Base-by-base conservation (phyloP, 2,329 filamentous ascomycete genomes). In the Diplodia intermedia region DNA sequence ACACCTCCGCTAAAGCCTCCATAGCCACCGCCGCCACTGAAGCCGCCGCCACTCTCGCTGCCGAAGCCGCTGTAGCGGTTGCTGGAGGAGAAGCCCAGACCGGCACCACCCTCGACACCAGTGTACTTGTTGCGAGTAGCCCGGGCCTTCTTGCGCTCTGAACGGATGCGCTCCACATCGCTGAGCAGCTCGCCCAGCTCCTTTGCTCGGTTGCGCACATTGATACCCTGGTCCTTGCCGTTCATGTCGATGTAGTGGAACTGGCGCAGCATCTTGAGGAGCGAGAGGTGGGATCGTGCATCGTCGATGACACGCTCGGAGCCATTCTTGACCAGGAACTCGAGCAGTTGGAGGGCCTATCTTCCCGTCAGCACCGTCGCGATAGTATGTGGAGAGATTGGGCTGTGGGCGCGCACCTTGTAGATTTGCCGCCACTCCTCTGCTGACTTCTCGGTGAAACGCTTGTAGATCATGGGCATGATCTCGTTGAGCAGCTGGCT, bases 351-450 rank as follows among this genome's bases (percentile, higher is more conserved):
- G 29, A 99, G 89, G 11, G 86, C 85, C 87, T 89, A 70, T 2
- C 14, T 29, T 12, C 5, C 23, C 57, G 72, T 78, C 54, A 78
- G 74, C 57, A 23, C 15, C 11, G 20, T 26, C 14, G 36, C 55
- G 57, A 20, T 12, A 61, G 18, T 3, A 18, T 3, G 43, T 18
- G 29, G 11, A 3, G 3, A 11, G 8, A 5, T 20, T 38, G 18
- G 12, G 15, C 9, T 3, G 18, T 23, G 38, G 23, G 49, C 60
- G 57, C 68, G 75, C 70, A 93, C 91, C 85, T 99, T 99, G 87
- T 99, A 99, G 77, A 99, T 99, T 80, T 99, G 95, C 73, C 95
- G 89, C 95, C 95, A 99, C 82, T 99, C 95, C 79, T 99, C 95
- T 67, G 95, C 94, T 8, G 93, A 87, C 84, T 99, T 99, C 79